Conservation (phyloP, 768 basidiomycete species). For the Hericium erinaceus region DNA sequence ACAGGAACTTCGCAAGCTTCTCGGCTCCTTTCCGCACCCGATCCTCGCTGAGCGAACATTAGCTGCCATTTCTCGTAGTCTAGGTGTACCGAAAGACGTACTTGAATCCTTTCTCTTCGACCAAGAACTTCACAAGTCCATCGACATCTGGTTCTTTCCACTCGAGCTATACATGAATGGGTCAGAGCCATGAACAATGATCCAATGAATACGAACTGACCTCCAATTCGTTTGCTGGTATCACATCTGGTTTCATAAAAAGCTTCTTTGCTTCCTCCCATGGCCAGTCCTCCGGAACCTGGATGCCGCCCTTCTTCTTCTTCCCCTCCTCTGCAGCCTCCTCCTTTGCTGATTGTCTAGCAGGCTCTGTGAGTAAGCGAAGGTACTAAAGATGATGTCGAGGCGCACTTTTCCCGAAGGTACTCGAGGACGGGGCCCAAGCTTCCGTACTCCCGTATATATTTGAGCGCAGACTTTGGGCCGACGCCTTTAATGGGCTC, state of each 20-base stretch:
- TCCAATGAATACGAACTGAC: constrained; percentile 30
- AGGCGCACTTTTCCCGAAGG: constrained; percentile 61
- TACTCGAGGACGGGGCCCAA: constrained; percentile 69
- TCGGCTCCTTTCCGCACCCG: constrained; percentile 93
- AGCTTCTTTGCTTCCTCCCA: constrained; percentile 92
- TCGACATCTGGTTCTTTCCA: constrained; percentile 93
- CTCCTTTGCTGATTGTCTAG: constrained; percentile 34
- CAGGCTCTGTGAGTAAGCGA: constrained; percentile 9
- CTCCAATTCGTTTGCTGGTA: constrained; percentile 77
- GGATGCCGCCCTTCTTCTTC: constrained; percentile 67
- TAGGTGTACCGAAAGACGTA: constrained; percentile 28
- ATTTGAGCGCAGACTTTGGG: constrained; percentile 90
- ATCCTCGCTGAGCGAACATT: constrained; percentile 61
- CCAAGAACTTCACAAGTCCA: constrained; percentile 88
- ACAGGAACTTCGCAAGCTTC: constrained; percentile 80
- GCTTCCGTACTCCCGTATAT: constrained; percentile 72
- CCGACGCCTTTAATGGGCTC: constrained; percentile 98
- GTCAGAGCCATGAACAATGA: neutral
- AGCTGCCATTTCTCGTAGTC: neutral
- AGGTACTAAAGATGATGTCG: neutral
- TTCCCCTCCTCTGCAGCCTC: constrained; percentile 39
- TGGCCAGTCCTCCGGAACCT: constrained; percentile 91
- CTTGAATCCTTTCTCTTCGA: constrained; percentile 96
- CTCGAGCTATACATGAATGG: constrained; percentile 51
- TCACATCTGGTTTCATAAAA: constrained; percentile 85